phyloP scores from a whole-genome alignment of 345 rosid species.

The Melaleuca alternifolia region DNA sequence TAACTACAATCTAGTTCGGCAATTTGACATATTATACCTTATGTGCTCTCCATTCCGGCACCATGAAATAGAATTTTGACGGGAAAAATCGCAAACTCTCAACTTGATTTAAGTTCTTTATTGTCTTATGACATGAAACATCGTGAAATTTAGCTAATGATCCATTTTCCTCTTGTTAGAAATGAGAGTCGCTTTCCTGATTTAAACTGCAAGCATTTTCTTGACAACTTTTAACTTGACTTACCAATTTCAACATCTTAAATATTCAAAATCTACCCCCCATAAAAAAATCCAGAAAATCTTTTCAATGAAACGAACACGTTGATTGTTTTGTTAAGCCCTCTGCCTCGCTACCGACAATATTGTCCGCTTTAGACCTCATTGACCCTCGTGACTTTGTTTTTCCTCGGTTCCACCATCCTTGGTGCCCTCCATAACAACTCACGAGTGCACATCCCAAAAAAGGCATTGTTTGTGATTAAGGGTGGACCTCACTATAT shows the following conservation, averaged over 20 bases:
- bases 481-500: too few relatives aligned
- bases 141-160: background rate
- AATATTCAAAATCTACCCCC: background rate
- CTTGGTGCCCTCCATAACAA: too few relatives aligned
- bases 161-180: background rate
- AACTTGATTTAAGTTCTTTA: background rate
- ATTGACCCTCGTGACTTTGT: too few relatives aligned
- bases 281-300: background rate
- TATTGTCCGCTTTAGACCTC: too few relatives aligned
- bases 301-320: background rate
- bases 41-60: background rate
- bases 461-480: too few relatives aligned
- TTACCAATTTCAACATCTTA: background rate
- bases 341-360: too few relatives aligned
- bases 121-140: background rate
- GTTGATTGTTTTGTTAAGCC: too few relatives aligned
- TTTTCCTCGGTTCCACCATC: too few relatives aligned
- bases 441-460: too few relatives aligned
- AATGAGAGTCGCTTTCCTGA: background rate
- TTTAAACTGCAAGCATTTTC: background rate
- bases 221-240: background rate
- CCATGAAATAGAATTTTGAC: background rate
- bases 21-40: background rate
- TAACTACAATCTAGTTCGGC: background rate
- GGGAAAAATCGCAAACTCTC: background rate